These are phyloP conservation scores for Dioszegia crocea DNA, from an alignment of 768 basidiomycete species.

Conservation along the genomic window DNA sequence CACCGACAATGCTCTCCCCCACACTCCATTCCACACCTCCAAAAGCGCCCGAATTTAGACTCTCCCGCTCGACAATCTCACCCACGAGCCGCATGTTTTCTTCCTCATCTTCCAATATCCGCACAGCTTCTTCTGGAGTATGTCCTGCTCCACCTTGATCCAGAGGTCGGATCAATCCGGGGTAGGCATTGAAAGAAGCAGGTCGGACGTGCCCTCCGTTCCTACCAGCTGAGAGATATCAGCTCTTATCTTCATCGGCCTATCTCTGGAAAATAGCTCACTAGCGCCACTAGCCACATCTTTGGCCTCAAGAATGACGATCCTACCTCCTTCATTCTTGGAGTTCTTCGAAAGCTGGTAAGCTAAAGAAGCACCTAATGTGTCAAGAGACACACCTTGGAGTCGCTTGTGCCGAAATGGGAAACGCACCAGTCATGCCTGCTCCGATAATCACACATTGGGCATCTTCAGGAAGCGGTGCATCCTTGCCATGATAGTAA, in stretches of 20 bases:
- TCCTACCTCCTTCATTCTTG: conserved; percentile 7
- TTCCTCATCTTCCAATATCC: conserved; percentile 31
- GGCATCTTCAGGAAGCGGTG: conserved; percentile 12
- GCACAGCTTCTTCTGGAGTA: conserved; percentile 25
- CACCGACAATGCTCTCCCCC: not conserved
- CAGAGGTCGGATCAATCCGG: conserved; percentile 17
- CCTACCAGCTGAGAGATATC: conserved; percentile 18
- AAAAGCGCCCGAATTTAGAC: conserved; percentile 30
- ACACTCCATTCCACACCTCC: conserved; percentile 20
- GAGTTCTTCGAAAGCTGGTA: conserved; percentile 23
- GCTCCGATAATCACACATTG: conserved; percentile 27
- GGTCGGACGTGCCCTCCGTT: conserved; percentile 36
- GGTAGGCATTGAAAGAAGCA: conserved; percentile 16
- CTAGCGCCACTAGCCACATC: conserved; percentile 34
- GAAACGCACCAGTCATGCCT: conserved; percentile 28
- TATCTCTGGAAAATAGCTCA: conserved; percentile 7
- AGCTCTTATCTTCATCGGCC: not conserved
- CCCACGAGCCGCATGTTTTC: conserved; percentile 28
- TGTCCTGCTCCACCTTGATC: conserved; percentile 31
- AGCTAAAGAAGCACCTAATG: conserved; percentile 27
- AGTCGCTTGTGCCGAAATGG: too few relatives aligned
- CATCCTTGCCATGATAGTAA: conserved; percentile 15
- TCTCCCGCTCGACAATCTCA: conserved; percentile 28
- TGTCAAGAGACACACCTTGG: not conserved
- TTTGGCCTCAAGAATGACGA: conserved; percentile 30